Base-by-base conservation (phyloP, 192 early-diverging fungal genomes). In the Rhizoclosmatium sp. region DNA sequence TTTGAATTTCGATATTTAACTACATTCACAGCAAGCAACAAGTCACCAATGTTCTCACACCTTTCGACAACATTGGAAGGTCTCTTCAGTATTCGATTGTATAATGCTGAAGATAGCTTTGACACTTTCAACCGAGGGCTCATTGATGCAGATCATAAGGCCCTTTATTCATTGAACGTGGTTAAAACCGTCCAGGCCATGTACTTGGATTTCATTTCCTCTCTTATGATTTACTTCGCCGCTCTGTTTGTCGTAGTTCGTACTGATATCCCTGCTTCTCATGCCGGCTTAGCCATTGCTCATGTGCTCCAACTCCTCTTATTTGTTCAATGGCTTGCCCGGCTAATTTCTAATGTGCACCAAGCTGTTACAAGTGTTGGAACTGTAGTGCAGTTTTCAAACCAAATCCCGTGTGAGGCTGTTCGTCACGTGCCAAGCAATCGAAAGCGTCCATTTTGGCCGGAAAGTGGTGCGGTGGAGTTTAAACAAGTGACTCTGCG, bases 61-160 rank as follows among this genome's bases (percentile, higher is more conserved):
- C 81, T 94, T 47, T 91, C 92, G 1, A 86, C 91, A 9, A 92
- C 93, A 7, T 79, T 94, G 1, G 91, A 93, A 70, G 93, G 93
- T 0, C 83, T 94, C 4, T 90, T 91, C 65, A 87, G 83, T 16
- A 94, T 94, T 68, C 84, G 93, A 10, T 85, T 92, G n/a, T 94
- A 93, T 69, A 79, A 88, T 23, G 89, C 85, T 1, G 82, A 93
- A 77, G 77, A 80, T 2, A 81, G 89, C 45, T 93, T 93, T 72
- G 90, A 91, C 69, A 68, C 79, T 4, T 83, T 86, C 64, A 93
- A 93, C 83, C 76, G 88, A 3, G 76, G 68, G 4, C 85, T 88
- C 66, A 92, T 94, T 59, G 92, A 94, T 75, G 82, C 85, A 16
- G 91, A 93, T 74, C 90, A 92, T 76, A 91, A 93, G 80, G 87